Conservation (phyloP, 306 rosid genomes). For the Glycine soja region DNA sequence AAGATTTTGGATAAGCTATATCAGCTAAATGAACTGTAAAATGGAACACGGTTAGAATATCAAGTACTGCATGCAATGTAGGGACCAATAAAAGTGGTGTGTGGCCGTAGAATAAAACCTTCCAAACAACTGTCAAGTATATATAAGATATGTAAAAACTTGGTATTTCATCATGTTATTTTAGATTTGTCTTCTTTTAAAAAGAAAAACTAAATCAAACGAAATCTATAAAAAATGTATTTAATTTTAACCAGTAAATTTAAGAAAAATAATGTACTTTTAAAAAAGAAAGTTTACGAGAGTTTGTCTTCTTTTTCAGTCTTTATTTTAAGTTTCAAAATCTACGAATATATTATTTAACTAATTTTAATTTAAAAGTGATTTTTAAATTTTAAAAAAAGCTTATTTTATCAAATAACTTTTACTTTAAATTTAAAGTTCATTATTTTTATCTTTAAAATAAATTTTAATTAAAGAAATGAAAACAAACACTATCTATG, state of each 20-base stretch:
- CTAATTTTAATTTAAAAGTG: neutral
- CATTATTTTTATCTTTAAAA: neutral
- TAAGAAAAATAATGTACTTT: neutral
- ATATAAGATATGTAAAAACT: neutral
- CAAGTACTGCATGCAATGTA: neutral
- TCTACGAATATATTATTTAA: neutral
- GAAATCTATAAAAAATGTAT: neutral
- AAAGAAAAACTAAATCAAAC: neutral
- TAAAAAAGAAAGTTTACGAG: neutral
- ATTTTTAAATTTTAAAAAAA: neutral
- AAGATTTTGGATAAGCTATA: slow-evolving; percentile 31
- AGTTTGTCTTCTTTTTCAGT: neutral
- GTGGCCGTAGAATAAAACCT: neutral
- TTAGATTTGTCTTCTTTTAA: neutral
- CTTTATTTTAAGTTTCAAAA: neutral
- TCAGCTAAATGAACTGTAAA: slow-evolving; percentile 11
- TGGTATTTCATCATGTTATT: neutral
- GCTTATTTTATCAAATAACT: neutral
- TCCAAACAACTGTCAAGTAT: neutral
- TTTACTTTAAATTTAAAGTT: neutral
- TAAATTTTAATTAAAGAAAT: too few species aligned
- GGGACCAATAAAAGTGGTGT: neutral
- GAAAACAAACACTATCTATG: neutral
- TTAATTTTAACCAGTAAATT: neutral
- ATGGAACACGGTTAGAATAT: slow-evolving; percentile 18